Percentiles rank a stretch among this genome's conserved stretches.
These are phyloP conservation scores for Fusarium tjaetaba DNA, from an alignment of 2,329 filamentous ascomycete genomes.

Conservation along the genomic window DNA sequence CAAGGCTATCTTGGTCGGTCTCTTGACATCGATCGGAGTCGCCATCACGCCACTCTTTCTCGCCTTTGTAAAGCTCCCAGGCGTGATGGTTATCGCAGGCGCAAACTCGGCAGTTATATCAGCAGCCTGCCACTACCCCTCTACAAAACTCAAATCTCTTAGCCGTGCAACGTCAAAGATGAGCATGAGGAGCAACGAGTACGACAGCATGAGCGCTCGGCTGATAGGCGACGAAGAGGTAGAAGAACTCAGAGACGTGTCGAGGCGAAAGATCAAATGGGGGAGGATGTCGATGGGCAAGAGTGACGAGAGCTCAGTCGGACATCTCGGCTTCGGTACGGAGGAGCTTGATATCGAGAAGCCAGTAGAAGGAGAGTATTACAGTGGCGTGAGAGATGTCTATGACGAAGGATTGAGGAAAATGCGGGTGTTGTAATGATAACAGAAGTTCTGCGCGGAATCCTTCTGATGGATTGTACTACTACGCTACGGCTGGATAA, in stretches of 20 bases:
- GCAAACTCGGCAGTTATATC: conserved; percentile 31
- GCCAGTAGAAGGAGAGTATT: conserved; percentile 28
- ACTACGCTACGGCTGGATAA: background rate
- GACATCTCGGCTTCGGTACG: conserved; percentile 30
- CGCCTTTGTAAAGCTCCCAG: conserved; percentile 17
- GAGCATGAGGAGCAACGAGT: background rate
- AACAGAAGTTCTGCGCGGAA: background rate
- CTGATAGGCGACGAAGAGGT: conserved; percentile 4
- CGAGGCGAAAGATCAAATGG: conserved; percentile 25
- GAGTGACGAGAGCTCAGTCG: conserved; percentile 9
- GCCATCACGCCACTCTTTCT: conserved; percentile 8
- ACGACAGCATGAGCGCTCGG: background rate
- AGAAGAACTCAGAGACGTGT: background rate
- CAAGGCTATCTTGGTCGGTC: conserved; percentile 11
- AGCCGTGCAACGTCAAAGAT: background rate
- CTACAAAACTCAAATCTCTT: background rate
- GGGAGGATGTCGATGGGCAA: conserved; percentile 15
- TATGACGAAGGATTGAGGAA: background rate
- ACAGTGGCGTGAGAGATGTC: conserved; percentile 9
- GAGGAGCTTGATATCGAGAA: conserved; percentile 15
- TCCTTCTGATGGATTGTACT: background rate
- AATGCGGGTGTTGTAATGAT: background rate
- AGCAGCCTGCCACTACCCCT: conserved; percentile 25
- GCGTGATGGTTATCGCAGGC: conserved; percentile 23
- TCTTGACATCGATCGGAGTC: conserved; percentile 3